Evolutionary conservation across 2,329 filamentous ascomycete species (phyloP).

Genomic region (Aspergillus ibericus): DNA sequence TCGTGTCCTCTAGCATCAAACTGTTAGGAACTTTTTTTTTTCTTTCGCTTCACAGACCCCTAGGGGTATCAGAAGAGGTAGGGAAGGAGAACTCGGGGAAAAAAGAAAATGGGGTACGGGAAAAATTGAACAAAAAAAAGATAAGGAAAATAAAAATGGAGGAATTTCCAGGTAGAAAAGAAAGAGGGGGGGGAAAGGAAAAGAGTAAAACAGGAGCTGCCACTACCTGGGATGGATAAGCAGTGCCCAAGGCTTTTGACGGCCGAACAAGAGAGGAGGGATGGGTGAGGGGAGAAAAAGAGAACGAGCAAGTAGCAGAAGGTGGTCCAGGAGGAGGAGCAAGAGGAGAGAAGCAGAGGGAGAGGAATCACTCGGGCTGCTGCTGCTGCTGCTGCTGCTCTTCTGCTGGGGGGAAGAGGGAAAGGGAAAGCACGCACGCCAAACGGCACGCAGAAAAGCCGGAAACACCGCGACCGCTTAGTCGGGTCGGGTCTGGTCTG

Average conservation of each 20-base stretch:
- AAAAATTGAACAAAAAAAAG: slow-evolving; percentile 7
- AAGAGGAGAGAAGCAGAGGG: slow-evolving; percentile 14
- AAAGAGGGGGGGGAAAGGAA: slow-evolving; percentile 11
- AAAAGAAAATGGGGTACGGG: slow-evolving; percentile 10
- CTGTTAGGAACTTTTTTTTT: slow-evolving; percentile 11
- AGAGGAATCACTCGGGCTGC: slow-evolving; percentile 8
- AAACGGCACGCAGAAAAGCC: slow-evolving; percentile 20
- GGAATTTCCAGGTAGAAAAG: slow-evolving; percentile 1
- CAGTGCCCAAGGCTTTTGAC: slow-evolving; percentile 9
- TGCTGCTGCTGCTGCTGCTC: background rate
- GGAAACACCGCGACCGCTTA: slow-evolving; percentile 18
- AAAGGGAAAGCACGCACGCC: slow-evolving; percentile 10
- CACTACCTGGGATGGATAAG: slow-evolving; percentile 16
- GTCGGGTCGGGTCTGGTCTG: slow-evolving; percentile 4
- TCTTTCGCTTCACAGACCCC: slow-evolving; percentile 2
- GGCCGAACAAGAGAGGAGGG: slow-evolving; percentile 4
- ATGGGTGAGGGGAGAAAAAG: slow-evolving; percentile 8
- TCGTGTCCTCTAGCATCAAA: slow-evolving; percentile 14
- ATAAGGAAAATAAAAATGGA: slow-evolving; percentile 15
- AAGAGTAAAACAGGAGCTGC: slow-evolving; percentile 18
- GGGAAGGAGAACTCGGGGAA: slow-evolving; percentile 15
- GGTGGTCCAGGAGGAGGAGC: slow-evolving; percentile 12
- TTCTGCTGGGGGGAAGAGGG: slow-evolving; percentile 2
- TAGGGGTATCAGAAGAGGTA: slow-evolving; percentile 13
- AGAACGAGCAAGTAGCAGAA: slow-evolving; percentile 14